phyloP scores from a whole-genome alignment of 495 filamentous ascomycete species.

The Baudoinia panamericana region DNA sequence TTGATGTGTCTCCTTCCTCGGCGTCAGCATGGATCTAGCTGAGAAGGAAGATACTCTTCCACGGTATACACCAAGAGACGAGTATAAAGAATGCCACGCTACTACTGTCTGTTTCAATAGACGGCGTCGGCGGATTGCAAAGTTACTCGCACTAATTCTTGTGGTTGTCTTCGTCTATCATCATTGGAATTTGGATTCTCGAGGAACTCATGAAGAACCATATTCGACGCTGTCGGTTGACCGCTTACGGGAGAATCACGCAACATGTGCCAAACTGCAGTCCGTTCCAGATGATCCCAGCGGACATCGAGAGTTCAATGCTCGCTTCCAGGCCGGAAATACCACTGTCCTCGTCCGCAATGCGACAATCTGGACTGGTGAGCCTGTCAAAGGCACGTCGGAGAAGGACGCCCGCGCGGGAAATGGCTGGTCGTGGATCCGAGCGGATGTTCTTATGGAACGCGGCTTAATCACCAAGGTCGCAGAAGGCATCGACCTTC shows the following conservation, averaged over 20 bases:
- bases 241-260: conserved; percentile 16
- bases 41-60: conserved; percentile 9
- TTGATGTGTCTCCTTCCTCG: neutral
- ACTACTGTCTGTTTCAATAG: neutral
- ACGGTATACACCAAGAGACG: conserved; percentile 5
- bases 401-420: conserved; percentile 16
- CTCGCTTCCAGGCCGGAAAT: conserved; percentile 18
- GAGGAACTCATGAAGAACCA: neutral
- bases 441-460: conserved; percentile 21
- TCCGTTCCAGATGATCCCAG: conserved; percentile 9
- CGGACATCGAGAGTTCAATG: conserved; percentile 17
- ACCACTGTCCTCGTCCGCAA: conserved; percentile 21
- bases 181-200: neutral
- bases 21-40: neutral
- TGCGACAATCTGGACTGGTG: conserved; percentile 25
- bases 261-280: conserved; percentile 16
- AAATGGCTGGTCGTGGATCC: conserved; percentile 21
- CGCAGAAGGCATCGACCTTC: conserved; percentile 4
- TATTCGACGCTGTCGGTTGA: conserved; percentile 13
- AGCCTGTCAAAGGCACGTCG: conserved; percentile 12
- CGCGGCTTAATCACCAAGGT: conserved; percentile 21
- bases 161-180: neutral
- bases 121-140: neutral
- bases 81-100: neutral
- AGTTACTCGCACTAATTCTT: neutral